Evolutionary conservation across 2,329 filamentous ascomycete genomes (phyloP), one percentile per base, ranked within the genome.

Genomic region (Zymoseptoria crescenta): DNA sequence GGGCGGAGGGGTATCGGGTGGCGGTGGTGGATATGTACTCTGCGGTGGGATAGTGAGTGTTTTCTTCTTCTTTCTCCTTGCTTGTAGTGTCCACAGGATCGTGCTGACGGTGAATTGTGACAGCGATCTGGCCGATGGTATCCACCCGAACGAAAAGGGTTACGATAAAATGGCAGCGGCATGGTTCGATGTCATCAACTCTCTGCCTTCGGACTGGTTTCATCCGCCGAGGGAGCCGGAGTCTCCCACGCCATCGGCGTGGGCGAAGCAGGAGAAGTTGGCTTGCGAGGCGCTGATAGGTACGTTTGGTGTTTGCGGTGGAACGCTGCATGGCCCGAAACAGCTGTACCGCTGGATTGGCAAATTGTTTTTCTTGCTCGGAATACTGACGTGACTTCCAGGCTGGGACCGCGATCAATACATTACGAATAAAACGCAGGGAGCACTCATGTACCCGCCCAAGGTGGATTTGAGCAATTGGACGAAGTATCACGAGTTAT

Each of bases 151-250:
- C 48, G 35, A 56, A 48, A 28, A 24, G 8, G 54, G 54, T 10
- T 56, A 56, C 41, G 29, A 27, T 19, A 49, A 50, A n/a, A 29
- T 56, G 54, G 54, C 54, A 13, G 21, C 49, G 6, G 48, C 54
- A 20, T 56, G 54, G 54, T 56, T 49, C 16, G 41, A 56, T 2
- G 54, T 41, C 27, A 56, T 56, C 24, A 29, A 52, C 10, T 13
- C 24, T 24, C 51, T 52, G 9, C 51, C 51, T n/a, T 24, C 20
- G 9, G 24, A n/a, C 30, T 52, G 51, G 51, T 28, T 52, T 8
- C 51, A 52, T 16, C 51, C 51, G 24, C 8, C 51, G 20, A 52
- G 51, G 29, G 24, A 24, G 24, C 51, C 51, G 16, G 24, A 16
- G 8, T 27, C 51, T 13, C 30, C 30, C 1, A 9, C 51, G 24